These are phyloP conservation scores for Flaveria linearis DNA, from an alignment of 129 eudicot genomes.

Conservation along the genomic window DNA sequence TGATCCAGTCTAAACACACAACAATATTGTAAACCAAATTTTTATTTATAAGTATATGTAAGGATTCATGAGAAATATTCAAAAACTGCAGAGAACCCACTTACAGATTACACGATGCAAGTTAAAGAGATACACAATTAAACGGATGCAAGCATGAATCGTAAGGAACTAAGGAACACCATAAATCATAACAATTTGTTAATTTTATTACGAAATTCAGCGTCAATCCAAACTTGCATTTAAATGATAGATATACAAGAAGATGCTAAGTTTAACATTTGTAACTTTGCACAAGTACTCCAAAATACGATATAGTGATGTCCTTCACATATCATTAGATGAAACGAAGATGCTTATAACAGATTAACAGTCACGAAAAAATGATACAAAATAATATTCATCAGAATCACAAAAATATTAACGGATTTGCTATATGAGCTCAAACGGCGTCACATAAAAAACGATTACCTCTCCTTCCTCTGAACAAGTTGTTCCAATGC, in stretches of 20 bases:
- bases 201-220: too few relatives aligned
- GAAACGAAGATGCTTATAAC: not conserved
- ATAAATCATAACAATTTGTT: too few relatives aligned
- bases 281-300: not conserved
- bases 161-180: too few relatives aligned
- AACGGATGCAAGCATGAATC: not conserved
- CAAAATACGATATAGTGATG: constrained; percentile 6
- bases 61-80: not conserved
- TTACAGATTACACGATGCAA: not conserved
- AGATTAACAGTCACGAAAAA: not conserved
- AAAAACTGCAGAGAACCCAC: not conserved
- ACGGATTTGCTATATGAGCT: not conserved
- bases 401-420: not conserved
- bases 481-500: constrained; percentile 92
- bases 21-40: not conserved
- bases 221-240: not conserved
- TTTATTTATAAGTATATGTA: not conserved
- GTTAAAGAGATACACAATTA: not conserved
- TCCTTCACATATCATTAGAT: not conserved
- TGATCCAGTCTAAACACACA: constrained; percentile 74
- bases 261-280: not conserved
- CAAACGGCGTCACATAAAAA: not conserved
- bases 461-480: constrained; percentile 68
- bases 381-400: not conserved
- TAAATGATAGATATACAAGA: not conserved